Base-by-base conservation (phyloP, 495 filamentous ascomycete genomes). In the Podospora pseudoanserina region DNA sequence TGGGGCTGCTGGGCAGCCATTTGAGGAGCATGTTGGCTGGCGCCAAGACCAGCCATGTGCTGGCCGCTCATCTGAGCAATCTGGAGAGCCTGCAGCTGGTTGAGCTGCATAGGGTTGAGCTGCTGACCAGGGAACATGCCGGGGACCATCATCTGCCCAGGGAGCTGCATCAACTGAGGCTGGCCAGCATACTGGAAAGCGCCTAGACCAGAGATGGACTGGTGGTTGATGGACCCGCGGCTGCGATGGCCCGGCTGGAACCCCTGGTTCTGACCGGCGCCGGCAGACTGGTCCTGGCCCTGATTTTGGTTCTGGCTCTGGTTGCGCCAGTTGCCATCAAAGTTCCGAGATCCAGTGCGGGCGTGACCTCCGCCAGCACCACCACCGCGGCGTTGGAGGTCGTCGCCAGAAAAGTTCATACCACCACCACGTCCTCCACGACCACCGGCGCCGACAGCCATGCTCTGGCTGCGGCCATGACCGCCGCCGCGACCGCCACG, bases 281-380 rank as follows among this genome's bases (percentile, higher is more conserved):
- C 88, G 18, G 79, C 74, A 65, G 81, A 79, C 74, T 84, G 84
- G 26, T 80, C 81, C 70, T 87, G 85, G 55, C 76, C 79, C 67
- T 87, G 86, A 66, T 80, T 84, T 73, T 90, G 90, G 75, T 87
- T 89, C 69, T 26, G n/a, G 23, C n/a, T 26, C 55, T 91, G 95
- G 76, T 95, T 94, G 72, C 95, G 89, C 95, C 95, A 99, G 79
- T 99, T 98, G 70, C 93, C 88, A 69, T 99, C 96, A 78, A 98
- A 99, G 76, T 98, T 99, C 34, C 95, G 86, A 18, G 95, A 99
- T 6, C 83, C 85, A 9, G 88, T 90, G 63, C 96, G 87, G 72
- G 86, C 89, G 77, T 99, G 95, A 65, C 88, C 86, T 49, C 85
- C 79, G 69, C 90, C 89, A 65, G 86, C 86, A 66, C 81, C 79